A percentile compares a stretch with the other conserved stretches of the same genome.
These are phyloP conservation scores for Marsdenia floribunda DNA, from an alignment of 257 asterid genomes.

Conservation along the genomic window DNA sequence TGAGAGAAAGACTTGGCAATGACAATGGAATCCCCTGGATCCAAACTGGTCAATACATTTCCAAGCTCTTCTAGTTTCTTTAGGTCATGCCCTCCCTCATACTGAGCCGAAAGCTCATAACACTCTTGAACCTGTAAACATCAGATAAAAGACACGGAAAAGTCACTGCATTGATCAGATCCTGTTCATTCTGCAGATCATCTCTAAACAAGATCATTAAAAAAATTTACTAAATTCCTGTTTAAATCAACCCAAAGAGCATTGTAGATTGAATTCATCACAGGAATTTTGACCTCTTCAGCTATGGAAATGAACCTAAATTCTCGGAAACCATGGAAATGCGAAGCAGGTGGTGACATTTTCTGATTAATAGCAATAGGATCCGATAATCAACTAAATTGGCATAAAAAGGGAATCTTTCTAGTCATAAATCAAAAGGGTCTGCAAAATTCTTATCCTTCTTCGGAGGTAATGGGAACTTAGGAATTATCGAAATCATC, in stretches of 20 bases:
- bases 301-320: background rate
- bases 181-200: background rate
- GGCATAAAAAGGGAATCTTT: conserved; percentile 13
- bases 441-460: background rate
- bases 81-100: conserved; percentile 32
- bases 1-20: conserved; percentile 45
- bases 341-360: background rate
- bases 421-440: background rate
- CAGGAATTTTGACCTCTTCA: background rate
- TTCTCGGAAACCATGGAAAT: background rate
- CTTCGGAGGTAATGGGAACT: background rate
- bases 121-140: conserved; percentile 40
- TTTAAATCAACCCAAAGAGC: background rate
- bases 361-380: background rate
- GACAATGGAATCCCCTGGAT: conserved; percentile 54
- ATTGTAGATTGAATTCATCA: background rate
- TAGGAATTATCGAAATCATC: conserved; percentile 12
- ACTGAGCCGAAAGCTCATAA: conserved; percentile 47
- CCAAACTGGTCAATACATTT: conserved; percentile 36
- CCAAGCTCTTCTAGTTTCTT: conserved; percentile 47
- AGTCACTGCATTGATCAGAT: background rate
- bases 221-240: background rate
- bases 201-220: background rate
- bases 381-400: background rate
- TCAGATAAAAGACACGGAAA: conserved; percentile 7